phyloP scores from a whole-genome alignment of 1,284 basidiomycete genomes.

The Xerocomus minutiporus region DNA sequence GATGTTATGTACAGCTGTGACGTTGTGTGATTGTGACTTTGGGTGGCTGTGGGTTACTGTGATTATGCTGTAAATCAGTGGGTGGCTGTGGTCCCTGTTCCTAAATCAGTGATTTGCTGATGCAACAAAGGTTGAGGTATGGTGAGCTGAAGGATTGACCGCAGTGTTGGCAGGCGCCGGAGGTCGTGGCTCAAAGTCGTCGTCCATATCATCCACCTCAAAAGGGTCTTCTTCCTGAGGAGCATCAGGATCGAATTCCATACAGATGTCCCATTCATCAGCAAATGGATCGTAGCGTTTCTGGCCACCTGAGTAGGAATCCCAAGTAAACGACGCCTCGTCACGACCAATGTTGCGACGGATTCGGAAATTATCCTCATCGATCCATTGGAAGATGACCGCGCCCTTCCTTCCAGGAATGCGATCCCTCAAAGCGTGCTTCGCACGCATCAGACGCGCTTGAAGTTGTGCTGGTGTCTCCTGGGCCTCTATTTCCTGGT shows the following conservation, averaged over 20 bases:
- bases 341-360: background rate
- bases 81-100: no score
- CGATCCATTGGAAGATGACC: background rate
- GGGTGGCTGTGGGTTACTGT: no score
- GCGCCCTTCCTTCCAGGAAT: background rate
- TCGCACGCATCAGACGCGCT: background rate
- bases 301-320: background rate
- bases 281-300: slow-evolving; percentile 2
- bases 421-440: background rate
- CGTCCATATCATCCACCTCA: background rate
- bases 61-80: no score
- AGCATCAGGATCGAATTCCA: background rate
- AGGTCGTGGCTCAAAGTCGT: background rate
- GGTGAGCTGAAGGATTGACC: background rate
- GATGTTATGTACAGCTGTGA: no score
- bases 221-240: background rate
- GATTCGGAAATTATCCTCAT: background rate
- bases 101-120: no score
- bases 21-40: no score
- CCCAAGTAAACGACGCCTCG: background rate
- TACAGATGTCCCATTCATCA: slow-evolving; percentile 3
- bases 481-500: background rate
- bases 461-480: background rate
- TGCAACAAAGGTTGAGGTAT: background rate
- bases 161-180: background rate